These are phyloP conservation scores for Russula griseocarnosa DNA, from an alignment of 768 basidiomycete species.

Conservation along the genomic window DNA sequence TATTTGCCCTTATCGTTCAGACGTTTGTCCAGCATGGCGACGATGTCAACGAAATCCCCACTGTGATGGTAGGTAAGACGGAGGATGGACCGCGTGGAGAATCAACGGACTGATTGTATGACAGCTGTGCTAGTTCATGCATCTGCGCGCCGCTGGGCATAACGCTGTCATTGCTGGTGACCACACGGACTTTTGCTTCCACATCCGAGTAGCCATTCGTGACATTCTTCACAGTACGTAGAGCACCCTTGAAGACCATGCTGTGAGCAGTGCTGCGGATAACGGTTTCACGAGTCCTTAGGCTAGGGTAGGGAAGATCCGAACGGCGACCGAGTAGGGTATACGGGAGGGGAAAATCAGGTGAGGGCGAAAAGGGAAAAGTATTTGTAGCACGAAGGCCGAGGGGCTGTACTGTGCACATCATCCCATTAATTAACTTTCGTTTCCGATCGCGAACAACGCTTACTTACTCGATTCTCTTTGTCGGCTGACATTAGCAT, in stretches of 20 bases:
- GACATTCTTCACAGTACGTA: conserved; percentile 87
- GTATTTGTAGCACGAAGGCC: not conserved
- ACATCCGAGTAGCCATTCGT: conserved; percentile 92
- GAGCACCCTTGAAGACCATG: conserved; percentile 50
- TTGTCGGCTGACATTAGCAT: not conserved
- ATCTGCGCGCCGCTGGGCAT: conserved; percentile 94
- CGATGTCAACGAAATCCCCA: conserved; percentile 93
- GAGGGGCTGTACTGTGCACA: not conserved
- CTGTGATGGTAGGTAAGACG: conserved; percentile 39
- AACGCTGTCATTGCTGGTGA: conserved; percentile 94
- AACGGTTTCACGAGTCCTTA: not conserved
- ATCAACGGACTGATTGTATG: conserved; percentile 81
- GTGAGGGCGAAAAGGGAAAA: not conserved
- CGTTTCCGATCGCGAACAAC: too few relatives aligned
- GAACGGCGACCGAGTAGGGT: not conserved
- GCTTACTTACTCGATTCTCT: too few relatives aligned
- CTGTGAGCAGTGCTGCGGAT: conserved; percentile 2
- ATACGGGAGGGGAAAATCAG: not conserved
- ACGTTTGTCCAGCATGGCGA: conserved; percentile 98
- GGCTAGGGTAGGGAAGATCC: not conserved
- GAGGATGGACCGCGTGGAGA: not conserved
- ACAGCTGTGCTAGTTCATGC: conserved; percentile 95
- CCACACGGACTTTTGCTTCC: conserved; percentile 91
- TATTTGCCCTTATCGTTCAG: conserved; percentile 98
- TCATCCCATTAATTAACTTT: too few relatives aligned